A percentile compares a stretch with the other conserved stretches of the same genome.
Evolutionary conservation across 2,329 filamentous ascomycete genomes (phyloP).

Genomic region (Calonectria montana): DNA sequence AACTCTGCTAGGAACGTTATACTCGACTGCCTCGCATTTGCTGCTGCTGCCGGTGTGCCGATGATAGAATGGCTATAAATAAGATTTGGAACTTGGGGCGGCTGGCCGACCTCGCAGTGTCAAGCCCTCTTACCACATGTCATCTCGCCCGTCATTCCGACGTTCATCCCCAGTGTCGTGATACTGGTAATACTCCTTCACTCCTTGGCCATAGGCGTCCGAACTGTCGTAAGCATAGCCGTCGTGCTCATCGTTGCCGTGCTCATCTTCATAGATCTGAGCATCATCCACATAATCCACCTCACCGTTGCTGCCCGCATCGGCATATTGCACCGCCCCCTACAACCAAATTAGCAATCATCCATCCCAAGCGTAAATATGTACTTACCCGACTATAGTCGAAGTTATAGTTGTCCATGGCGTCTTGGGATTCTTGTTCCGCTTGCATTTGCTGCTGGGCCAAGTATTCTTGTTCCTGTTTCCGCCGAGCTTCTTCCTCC

Average conservation of each 20-base stretch:
- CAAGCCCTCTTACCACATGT: constrained; percentile 56
- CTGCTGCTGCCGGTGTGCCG: constrained; percentile 31
- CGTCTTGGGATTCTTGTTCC: constrained; percentile 58
- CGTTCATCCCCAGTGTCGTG: constrained; percentile 49
- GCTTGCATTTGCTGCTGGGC: constrained; percentile 59
- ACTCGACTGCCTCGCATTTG: constrained; percentile 33
- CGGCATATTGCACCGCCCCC: constrained; percentile 60
- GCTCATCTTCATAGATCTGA: constrained; percentile 65
- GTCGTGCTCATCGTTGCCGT: constrained; percentile 53
- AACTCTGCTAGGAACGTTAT: constrained; percentile 40
- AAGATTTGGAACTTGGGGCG: constrained; percentile 34
- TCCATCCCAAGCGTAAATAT: background rate
- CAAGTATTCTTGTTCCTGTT: constrained; percentile 61
- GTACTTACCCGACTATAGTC: constrained; percentile 64
- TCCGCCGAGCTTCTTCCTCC: constrained; percentile 65
- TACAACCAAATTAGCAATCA: constrained; percentile 34
- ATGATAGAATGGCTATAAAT: constrained; percentile 35
- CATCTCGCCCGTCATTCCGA: constrained; percentile 51
- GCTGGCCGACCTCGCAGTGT: constrained; percentile 15
- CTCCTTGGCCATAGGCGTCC: constrained; percentile 52
- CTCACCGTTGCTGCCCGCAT: constrained; percentile 55
- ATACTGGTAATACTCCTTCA: constrained; percentile 56
- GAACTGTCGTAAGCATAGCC: constrained; percentile 53
- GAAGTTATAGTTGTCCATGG: constrained; percentile 64
- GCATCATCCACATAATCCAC: constrained; percentile 64